These are phyloP conservation scores for Grigorovia yakushimaensis DNA, from an alignment of 805 yeast species.

Conservation along the genomic window DNA sequence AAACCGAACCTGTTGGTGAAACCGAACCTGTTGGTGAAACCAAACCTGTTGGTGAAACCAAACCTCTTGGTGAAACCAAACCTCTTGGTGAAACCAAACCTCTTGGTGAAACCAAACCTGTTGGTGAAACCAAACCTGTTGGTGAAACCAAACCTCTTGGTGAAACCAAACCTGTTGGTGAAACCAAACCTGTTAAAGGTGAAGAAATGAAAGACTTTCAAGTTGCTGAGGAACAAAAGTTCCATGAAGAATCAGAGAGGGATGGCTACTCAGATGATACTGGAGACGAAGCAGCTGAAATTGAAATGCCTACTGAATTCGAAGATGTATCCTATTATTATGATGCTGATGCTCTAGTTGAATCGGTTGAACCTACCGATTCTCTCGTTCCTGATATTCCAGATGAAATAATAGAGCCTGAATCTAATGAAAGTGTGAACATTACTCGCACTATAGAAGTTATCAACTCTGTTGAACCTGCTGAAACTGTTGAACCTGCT, in stretches of 20 bases:
- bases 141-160: neutral
- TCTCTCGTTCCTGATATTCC: neutral
- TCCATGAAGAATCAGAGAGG: neutral
- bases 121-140: neutral
- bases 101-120: neutral
- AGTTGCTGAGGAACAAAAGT: neutral
- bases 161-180: neutral
- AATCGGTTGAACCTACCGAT: neutral
- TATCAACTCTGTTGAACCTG: neutral
- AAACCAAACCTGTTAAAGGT: neutral
- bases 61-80: neutral
- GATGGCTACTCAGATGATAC: neutral
- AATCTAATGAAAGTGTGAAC: neutral
- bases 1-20: neutral
- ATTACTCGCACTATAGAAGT: neutral
- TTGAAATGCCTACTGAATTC: neutral
- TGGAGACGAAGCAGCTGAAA: neutral
- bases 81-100: neutral
- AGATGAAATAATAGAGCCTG: neutral
- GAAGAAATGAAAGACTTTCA: neutral
- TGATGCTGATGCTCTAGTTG: neutral
- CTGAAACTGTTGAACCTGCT: neutral
- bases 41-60: neutral
- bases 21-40: neutral
- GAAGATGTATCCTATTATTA: neutral